Evolutionary conservation across 345 rosid genomes (phyloP), one percentile per base, ranked within the genome.

Genomic region (Arabidopsis arenosa): DNA sequence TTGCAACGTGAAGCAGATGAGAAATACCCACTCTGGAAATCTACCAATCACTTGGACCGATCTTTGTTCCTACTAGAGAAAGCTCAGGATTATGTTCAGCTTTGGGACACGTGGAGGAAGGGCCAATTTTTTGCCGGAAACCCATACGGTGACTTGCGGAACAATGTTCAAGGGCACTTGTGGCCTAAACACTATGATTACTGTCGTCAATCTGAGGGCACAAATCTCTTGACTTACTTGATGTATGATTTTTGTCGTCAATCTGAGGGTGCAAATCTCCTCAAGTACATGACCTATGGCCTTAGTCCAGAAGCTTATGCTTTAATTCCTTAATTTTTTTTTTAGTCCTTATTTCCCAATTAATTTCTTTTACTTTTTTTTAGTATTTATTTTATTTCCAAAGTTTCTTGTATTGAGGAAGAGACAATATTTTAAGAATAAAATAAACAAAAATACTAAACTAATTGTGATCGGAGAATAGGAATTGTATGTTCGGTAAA

Each of bases 71-170:
- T 62, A 33, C 44, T 35, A 35, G 44, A 37, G 7, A 36, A 58
- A 58, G 43, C n/a, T 58, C 63, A 21, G 39, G 41, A 2, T 15
- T 15, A 15, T 58, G 28, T 58, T 35, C 43, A 35, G 44, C 44
- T 15, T 10, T 58, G 63, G 63, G 13, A 11, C 7, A 3, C 1
- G 5, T 5, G 47, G 13, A 9, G 44, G 28, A 35, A 36, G 63
- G 9, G 36, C 36, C 44, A 36, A 39, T 39, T 4, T 28, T 28
- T 9, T 39, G 3, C 26, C 12, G 33, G 66, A 39, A 39, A 39
- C 66, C 66, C 66, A 11, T 61, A 9, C 33, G 33, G 17, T 21
- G 30, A 60, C 33, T 39, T 60, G 65, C 65, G 48, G 15, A 39
- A 40, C 49, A 62, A 61, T 28, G 15, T 61, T 40, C 11, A 21